Base-by-base conservation (phyloP, 83 land plant species). In the Picea mariana region DNA sequence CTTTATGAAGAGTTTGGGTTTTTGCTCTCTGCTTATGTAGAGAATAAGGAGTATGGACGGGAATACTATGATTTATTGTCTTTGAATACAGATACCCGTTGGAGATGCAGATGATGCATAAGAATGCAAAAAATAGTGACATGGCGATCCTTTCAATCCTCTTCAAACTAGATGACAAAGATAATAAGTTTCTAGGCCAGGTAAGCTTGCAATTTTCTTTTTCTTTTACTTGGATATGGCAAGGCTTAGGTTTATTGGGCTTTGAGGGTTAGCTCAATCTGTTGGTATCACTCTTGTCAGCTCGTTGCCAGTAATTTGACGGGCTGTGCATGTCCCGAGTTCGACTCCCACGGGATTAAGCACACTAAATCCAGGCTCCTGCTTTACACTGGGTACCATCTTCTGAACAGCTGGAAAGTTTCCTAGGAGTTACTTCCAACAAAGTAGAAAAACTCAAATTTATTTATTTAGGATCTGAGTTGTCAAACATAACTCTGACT, bases 101-200 rank as follows among this genome's bases (percentile, higher is more conserved):
- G 61, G 78, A 76, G 49, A 76, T 76, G 78, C 78, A 76, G 78
- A 76, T 76, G 78, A 76, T 23, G 61, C 78, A 76, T 24, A 76
- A 23, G 62, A 23, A 21, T 55, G 20, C n/a, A 76, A 55, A 49
- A 42, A 52, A 23, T 24, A 61, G 34, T 1, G 61, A 18, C 0
- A 4, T 76, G 58, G 78, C 15, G 12, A 24, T 76, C 18, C 16
- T 76, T 24, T n/a, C 78, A 2, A 55, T 76, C 17, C 78, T 76
- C 4, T 76, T 76, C 78, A 52, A 76, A 76, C 23, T 76, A 1
- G 61, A 76, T 76, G 78, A 55, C 15, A 55, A 76, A 12, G 15
- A 42, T 12, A 76, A 76, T 52, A 76, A 23, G 61, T 76, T 52
- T 55, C 61, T 76, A 13, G 78, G 52, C 23, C 78, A 76, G 78